phyloP scores from a whole-genome alignment of 768 basidiomycete species.

The Lactarius evosmus region DNA sequence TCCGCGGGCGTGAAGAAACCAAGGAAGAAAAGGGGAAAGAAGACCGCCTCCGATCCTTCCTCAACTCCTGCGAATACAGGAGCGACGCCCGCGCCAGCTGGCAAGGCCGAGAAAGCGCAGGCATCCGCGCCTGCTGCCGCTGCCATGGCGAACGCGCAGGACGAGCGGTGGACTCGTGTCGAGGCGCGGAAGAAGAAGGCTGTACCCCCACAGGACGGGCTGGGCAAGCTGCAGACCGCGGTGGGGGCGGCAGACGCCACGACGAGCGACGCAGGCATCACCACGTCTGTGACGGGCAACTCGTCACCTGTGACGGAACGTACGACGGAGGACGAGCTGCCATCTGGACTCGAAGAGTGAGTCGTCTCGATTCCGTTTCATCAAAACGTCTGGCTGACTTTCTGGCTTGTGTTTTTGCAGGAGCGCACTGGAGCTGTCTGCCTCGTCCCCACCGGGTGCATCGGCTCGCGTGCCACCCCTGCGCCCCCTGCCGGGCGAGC shows the following conservation, averaged over 20 bases:
- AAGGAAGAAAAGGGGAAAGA: constrained; percentile 42
- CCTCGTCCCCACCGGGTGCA: constrained; percentile 36
- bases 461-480: constrained; percentile 70
- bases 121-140: constrained; percentile 26
- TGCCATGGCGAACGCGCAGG: constrained; percentile 42
- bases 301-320: constrained; percentile 39
- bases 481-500: constrained; percentile 52
- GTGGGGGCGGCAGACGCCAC: constrained; percentile 35
- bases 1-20: constrained; percentile 41
- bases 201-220: not conserved
- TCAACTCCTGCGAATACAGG: constrained; percentile 25
- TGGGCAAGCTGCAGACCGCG: constrained; percentile 15
- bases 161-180: constrained; percentile 73
- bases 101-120: constrained; percentile 36
- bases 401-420: constrained; percentile 12
- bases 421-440: constrained; percentile 60
- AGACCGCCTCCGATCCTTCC: constrained; percentile 33
- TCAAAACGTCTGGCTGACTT: constrained; percentile 18
- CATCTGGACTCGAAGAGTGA: constrained; percentile 69
- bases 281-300: constrained; percentile 44
- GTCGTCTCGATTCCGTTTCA: constrained; percentile 30
- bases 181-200: constrained; percentile 42
- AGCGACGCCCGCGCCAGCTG: constrained; percentile 10
- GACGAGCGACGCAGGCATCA: constrained; percentile 50
- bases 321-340: constrained; percentile 42